These are phyloP conservation scores for Sapria himalayana DNA, from an alignment of 345 rosid genomes.

Conservation along the genomic window DNA sequence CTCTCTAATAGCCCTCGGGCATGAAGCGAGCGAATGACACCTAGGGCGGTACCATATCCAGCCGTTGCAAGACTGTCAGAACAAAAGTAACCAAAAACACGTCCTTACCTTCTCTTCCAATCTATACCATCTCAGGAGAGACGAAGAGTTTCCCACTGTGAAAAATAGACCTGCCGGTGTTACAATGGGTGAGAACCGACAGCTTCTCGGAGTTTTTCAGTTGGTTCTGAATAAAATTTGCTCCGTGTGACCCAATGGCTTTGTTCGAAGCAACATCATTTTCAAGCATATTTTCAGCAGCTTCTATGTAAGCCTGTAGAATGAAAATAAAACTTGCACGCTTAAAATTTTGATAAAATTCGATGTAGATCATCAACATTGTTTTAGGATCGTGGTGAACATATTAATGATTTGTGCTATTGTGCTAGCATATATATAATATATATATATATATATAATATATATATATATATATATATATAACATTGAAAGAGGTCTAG, in stretches of 20 bases:
- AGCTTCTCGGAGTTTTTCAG: conserved; percentile 22
- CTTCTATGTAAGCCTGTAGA: conserved; percentile 44
- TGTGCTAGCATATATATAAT: no score
- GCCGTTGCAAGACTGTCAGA: conserved; percentile 78
- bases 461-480: no score
- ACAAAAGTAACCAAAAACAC: conserved; percentile 1
- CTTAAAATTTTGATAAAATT: no score
- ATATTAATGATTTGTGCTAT: no score
- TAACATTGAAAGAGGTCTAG: no score
- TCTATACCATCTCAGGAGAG: neutral
- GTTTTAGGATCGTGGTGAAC: no score
- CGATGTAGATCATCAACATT: no score
- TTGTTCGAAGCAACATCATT: conserved; percentile 86
- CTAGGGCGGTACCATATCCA: conserved; percentile 94
- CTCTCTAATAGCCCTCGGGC: conserved; percentile 43
- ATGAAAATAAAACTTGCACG: conserved; percentile 3
- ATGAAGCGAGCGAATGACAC: conserved; percentile 78
- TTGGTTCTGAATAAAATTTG: conserved; percentile 27
- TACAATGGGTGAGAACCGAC: conserved; percentile 82
- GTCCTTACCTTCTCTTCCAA: neutral
- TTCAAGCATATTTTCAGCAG: conserved; percentile 65
- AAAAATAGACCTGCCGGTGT: conserved; percentile 54
- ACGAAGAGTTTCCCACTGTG: no score
- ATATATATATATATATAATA: no score
- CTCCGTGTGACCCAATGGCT: conserved; percentile 70